These are phyloP conservation scores for Metschnikowia orientalis DNA, from an alignment of 805 yeast species.

Conservation along the genomic window DNA sequence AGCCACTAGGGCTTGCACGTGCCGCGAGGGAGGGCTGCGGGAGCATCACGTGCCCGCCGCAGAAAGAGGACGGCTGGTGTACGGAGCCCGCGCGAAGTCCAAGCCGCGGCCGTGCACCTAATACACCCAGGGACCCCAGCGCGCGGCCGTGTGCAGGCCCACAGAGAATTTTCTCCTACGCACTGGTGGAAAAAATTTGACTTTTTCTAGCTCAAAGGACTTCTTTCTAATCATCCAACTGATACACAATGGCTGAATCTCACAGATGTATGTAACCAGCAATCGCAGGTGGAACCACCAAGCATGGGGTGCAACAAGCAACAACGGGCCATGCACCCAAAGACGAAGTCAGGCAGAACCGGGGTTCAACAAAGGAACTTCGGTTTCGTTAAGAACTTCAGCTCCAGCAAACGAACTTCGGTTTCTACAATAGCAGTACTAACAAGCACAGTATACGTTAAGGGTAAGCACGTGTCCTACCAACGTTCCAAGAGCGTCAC, in stretches of 20 bases:
- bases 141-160: conserved; percentile 12
- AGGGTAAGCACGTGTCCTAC: conserved; percentile 99
- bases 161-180: conserved; percentile 18
- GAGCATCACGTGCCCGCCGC: conserved; percentile 5
- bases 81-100: no score
- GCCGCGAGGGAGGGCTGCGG: conserved; percentile 13
- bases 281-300: neutral
- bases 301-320: neutral
- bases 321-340: no score
- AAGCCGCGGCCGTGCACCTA: neutral
- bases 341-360: no score
- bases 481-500: conserved; percentile 98
- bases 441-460: conserved; percentile 85
- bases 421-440: conserved; percentile 20
- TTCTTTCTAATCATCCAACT: conserved; percentile 16
- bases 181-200: conserved; percentile 15
- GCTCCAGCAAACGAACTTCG: neutral
- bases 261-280: conserved; percentile 81
- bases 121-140: neutral
- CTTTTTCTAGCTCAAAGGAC: conserved; percentile 8
- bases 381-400: neutral
- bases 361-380: no score
- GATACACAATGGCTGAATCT: conserved; percentile 82
- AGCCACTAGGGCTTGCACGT: conserved; percentile 21
- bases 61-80: neutral